Conservation (phyloP, 2,329 filamentous ascomycete genomes). For the Pestalotiopsis sp. region DNA sequence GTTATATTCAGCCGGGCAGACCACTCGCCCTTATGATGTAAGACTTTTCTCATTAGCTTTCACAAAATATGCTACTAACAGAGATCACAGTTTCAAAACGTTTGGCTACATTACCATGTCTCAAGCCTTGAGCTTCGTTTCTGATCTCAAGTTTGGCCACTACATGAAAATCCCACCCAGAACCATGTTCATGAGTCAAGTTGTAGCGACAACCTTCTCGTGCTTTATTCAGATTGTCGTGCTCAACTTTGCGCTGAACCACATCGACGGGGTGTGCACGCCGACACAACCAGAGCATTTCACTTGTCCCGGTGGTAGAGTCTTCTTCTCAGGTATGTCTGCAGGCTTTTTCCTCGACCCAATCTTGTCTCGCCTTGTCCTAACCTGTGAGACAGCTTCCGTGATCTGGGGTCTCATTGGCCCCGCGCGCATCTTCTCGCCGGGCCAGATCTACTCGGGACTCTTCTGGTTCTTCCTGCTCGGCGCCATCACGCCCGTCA, state of each 20-base stretch:
- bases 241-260: conserved; percentile 59
- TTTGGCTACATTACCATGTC: conserved; percentile 65
- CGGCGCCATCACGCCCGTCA: conserved; percentile 53
- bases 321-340: conserved; percentile 60
- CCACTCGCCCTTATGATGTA: conserved; percentile 74
- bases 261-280: conserved; percentile 66
- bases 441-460: conserved; percentile 60
- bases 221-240: conserved; percentile 67
- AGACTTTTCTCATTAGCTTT: conserved; percentile 17
- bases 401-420: conserved; percentile 70
- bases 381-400: conserved; percentile 42
- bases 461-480: conserved; percentile 61
- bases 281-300: conserved; percentile 57
- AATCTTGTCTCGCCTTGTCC: background rate
- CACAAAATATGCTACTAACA: conserved; percentile 16
- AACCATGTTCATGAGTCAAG: conserved; percentile 63
- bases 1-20: conserved; percentile 72
- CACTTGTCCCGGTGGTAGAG: conserved; percentile 62
- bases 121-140: conserved; percentile 63
- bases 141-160: conserved; percentile 69
- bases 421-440: conserved; percentile 63
- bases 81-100: conserved; percentile 56
- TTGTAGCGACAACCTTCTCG: conserved; percentile 65
- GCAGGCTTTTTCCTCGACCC: background rate
- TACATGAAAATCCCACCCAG: conserved; percentile 70